phyloP scores from a whole-genome alignment of 2,329 filamentous ascomycete genomes.

The Alternaria tenuissima region DNA sequence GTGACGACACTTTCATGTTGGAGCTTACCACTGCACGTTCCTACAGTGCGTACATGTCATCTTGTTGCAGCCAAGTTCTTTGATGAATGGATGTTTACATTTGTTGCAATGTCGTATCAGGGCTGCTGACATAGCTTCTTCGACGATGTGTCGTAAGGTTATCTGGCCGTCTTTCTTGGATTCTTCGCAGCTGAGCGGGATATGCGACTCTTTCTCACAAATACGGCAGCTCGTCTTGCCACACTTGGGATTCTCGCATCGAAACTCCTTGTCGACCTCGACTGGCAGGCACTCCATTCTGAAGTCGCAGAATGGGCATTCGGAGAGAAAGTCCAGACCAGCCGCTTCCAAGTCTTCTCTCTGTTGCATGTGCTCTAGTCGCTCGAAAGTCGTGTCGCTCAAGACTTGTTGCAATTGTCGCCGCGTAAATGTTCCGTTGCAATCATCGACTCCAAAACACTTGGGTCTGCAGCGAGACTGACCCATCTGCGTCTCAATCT shows the following conservation, averaged over 20 bases:
- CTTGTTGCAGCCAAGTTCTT: constrained; percentile 83
- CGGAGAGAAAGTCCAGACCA: constrained; percentile 74
- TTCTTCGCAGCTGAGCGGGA: constrained; percentile 76
- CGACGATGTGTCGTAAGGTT: constrained; percentile 71
- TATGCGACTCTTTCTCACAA: constrained; percentile 73
- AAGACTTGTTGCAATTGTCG: constrained; percentile 66
- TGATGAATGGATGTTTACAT: constrained; percentile 79
- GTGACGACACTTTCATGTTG: no score
- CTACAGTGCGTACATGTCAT: constrained; percentile 73
- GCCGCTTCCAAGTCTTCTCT: constrained; percentile 74
- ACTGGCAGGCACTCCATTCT: constrained; percentile 75
- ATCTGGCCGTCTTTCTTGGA: constrained; percentile 66
- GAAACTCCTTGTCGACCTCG: constrained; percentile 75
- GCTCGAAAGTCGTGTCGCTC: constrained; percentile 64
- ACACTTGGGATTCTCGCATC: constrained; percentile 73
- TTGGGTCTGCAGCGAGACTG: constrained; percentile 70
- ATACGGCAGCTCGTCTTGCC: constrained; percentile 60
- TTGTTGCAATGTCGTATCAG: constrained; percentile 78
- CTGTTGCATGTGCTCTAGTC: constrained; percentile 75
- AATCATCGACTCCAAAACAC: constrained; percentile 72
- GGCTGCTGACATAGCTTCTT: constrained; percentile 85
- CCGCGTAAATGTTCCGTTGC: constrained; percentile 67
- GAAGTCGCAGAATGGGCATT: constrained; percentile 84
- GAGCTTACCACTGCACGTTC: constrained; percentile 63
- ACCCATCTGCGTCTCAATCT: constrained; percentile 74